Evolutionary conservation across 768 basidiomycete species (phyloP).

Genomic region (Mycena crocata): DNA sequence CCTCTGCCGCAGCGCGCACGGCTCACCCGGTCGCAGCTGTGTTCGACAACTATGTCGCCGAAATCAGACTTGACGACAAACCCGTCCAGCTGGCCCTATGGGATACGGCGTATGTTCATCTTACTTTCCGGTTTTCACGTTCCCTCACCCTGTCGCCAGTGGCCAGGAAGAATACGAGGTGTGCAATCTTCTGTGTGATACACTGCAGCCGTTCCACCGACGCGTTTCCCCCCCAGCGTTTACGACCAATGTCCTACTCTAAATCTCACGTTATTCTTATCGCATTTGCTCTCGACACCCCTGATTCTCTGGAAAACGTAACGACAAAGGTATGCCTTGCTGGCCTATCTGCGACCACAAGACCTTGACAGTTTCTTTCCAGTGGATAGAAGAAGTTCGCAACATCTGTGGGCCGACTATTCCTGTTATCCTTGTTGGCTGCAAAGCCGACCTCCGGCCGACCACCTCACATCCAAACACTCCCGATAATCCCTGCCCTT

Average conservation of each 20-base stretch:
- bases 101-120: conserved; percentile 93
- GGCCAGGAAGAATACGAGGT: conserved; percentile 99
- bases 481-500: conserved; percentile 58
- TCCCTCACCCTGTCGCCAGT: conserved; percentile 55
- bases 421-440: conserved; percentile 95
- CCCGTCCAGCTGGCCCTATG: conserved; percentile 96
- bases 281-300: conserved; percentile 95
- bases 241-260: conserved; percentile 97
- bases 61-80: conserved; percentile 97
- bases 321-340: conserved; percentile 75
- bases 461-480: conserved; percentile 58
- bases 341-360: conserved; percentile 15
- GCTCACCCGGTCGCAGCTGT: conserved; percentile 69
- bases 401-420: conserved; percentile 94
- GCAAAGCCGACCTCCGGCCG: conserved; percentile 93
- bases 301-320: conserved; percentile 97
- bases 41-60: conserved; percentile 99
- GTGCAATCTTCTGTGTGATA: conserved; percentile 34
- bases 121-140: conserved; percentile 16
- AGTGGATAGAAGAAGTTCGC: conserved; percentile 99
- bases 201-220: conserved; percentile 23
- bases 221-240: conserved; percentile 63
- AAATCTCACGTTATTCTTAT: conserved; percentile 99
- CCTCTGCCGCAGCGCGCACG: conserved; percentile 21
- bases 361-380: conserved; percentile 22